These are phyloP conservation scores for Malassezia globosa DNA, from an alignment of 1,284 basidiomycete species.

Conservation along the genomic window DNA sequence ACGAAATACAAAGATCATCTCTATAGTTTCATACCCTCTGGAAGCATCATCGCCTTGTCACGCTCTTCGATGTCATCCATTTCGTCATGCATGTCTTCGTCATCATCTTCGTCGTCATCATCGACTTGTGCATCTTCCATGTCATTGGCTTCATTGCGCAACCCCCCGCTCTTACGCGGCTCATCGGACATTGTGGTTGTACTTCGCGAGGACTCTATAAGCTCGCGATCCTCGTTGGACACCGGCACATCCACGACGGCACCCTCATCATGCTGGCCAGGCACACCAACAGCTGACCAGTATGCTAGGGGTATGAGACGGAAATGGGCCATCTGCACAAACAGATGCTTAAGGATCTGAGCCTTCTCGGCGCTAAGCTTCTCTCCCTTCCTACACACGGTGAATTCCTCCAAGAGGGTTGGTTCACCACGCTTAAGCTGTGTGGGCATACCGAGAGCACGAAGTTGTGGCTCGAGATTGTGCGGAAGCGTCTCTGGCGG, in stretches of 20 bases:
- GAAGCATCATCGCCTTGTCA: slow-evolving; percentile 21
- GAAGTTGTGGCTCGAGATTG: slow-evolving; percentile 88
- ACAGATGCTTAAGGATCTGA: slow-evolving; percentile 44
- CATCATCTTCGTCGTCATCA: slow-evolving; percentile 9
- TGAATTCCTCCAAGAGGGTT: slow-evolving; percentile 61
- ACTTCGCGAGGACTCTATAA: slow-evolving; percentile 17
- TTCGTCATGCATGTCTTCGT: slow-evolving; percentile 17
- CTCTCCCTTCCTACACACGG: slow-evolving; percentile 73
- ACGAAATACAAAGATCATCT: not conserved
- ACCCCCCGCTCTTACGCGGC: not conserved
- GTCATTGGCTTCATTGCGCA: slow-evolving; percentile 1
- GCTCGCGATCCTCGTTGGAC: slow-evolving; percentile 23
- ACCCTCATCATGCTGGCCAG: slow-evolving; percentile 26
- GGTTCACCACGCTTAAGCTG: slow-evolving; percentile 77
- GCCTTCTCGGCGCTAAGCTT: slow-evolving; percentile 59
- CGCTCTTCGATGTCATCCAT: slow-evolving; percentile 15
- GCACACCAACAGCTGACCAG: slow-evolving; percentile 30
- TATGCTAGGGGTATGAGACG: slow-evolving; percentile 41
- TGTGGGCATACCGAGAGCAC: slow-evolving; percentile 78
- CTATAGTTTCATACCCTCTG: slow-evolving; percentile 16
- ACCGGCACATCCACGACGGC: slow-evolving; percentile 26
- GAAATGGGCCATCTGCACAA: slow-evolving; percentile 42
- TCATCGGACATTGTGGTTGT: not conserved
- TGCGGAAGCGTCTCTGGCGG: slow-evolving; percentile 68
- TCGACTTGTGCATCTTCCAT: too few species aligned